Evolutionary conservation across 352 stramenopile species (phyloP).

Genomic region (Globisporangium cylindrosporum): DNA sequence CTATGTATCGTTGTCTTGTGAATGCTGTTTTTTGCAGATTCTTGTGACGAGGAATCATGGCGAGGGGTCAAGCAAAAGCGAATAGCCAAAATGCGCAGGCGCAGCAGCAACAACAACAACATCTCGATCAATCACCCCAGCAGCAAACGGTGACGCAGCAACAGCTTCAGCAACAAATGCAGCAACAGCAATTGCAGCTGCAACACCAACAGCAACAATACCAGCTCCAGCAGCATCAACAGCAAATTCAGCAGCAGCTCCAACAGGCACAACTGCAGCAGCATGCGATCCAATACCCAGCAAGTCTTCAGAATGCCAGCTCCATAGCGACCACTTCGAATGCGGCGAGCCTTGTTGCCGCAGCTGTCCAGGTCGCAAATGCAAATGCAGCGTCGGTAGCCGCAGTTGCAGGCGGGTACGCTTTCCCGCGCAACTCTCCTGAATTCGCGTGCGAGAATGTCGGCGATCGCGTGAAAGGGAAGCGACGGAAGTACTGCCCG

Average conservation of each 20-base stretch:
- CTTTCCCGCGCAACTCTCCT: constrained; percentile 65
- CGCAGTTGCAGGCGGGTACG: constrained; percentile 35
- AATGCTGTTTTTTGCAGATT: background rate
- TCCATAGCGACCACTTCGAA: constrained; percentile 31
- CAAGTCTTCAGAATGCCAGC: constrained; percentile 20
- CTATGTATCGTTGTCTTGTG: constrained; percentile 2
- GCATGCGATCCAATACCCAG: constrained; percentile 34
- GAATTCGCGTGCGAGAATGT: constrained; percentile 84
- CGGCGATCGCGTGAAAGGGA: constrained; percentile 79
- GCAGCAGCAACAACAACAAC: constrained; percentile 18
- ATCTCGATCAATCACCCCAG: constrained; percentile 14
- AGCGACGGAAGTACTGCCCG: constrained; percentile 79
- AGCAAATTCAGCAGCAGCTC: constrained; percentile 30
- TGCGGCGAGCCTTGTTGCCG: constrained; percentile 39
- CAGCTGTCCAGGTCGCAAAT: constrained; percentile 30
- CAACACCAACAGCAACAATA: constrained; percentile 32
- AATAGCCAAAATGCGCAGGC: constrained; percentile 9
- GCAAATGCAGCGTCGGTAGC: constrained; percentile 32
- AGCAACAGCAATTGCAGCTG: constrained; percentile 31
- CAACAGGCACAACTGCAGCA: constrained; percentile 30
- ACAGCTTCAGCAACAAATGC: constrained; percentile 28
- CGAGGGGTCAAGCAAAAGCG: constrained; percentile 10
- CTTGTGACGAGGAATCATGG: constrained; percentile 9
- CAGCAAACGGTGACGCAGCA: constrained; percentile 19
- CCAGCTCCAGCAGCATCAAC: constrained; percentile 29